Conservation (phyloP, 2,329 filamentous ascomycete species). For the Verruconis gallopava region DNA sequence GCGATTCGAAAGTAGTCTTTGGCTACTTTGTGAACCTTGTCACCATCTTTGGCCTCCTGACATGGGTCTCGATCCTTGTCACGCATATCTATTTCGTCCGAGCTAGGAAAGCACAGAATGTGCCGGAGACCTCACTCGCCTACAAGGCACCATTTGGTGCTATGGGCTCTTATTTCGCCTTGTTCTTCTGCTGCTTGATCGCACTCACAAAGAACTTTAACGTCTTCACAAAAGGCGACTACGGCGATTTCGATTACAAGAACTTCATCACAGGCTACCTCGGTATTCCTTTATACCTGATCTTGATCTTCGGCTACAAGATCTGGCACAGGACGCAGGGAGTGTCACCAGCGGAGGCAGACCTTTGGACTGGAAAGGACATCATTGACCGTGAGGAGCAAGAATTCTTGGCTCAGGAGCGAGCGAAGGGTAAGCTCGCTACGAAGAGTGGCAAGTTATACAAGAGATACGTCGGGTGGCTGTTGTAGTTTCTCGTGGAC, state of each 20-base stretch:
- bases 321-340: conserved; percentile 39
- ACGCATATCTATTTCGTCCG: conserved; percentile 37
- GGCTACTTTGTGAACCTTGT: conserved; percentile 36
- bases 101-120: conserved; percentile 32
- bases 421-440: conserved; percentile 22
- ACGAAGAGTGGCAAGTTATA: conserved; percentile 39
- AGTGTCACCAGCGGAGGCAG: conserved; percentile 45
- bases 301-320: conserved; percentile 58
- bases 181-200: conserved; percentile 60
- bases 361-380: conserved; percentile 62
- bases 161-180: conserved; percentile 52
- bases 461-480: conserved; percentile 44
- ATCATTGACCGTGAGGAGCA: conserved; percentile 61
- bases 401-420: conserved; percentile 48
- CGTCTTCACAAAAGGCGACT: conserved; percentile 43
- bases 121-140: conserved; percentile 29
- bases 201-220: conserved; percentile 64
- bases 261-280: conserved; percentile 65
- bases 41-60: conserved; percentile 28
- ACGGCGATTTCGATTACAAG: conserved; percentile 53
- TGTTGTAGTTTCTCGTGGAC: conserved; percentile 45
- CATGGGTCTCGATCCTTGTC: conserved; percentile 37
- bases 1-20: conserved; percentile 30
- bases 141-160: conserved; percentile 62
- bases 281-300: conserved; percentile 62